Base-by-base conservation (phyloP, 2,329 filamentous ascomycete genomes). In the Blumeria graminis region DNA sequence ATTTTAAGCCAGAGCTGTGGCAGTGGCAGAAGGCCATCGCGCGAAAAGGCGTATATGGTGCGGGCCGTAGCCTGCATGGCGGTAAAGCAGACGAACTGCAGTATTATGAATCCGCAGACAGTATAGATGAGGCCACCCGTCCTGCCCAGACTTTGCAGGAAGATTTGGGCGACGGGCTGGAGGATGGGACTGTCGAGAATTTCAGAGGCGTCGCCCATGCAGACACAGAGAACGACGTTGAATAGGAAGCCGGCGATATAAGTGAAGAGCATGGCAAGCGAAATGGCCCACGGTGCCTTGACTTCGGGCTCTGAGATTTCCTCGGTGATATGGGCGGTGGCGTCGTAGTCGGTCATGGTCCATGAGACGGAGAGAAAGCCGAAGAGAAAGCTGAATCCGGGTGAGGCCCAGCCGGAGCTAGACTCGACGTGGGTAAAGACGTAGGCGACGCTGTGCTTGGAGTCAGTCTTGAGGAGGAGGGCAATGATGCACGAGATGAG, bases 1-100 rank as follows among this genome's bases (percentile, higher is more conserved):
- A 81, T 76, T 16, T 69, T 65, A 3, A 76, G 73, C 46, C 80
- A 77, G 74, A 76, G 78, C 36, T 70, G 62, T 1, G 76, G 78
- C 65, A 74, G 78, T 0, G 77, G 77, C 2, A 80, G 68, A 18
- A 80, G 75, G 38, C 76, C 76, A 61, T 81, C 77, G 50, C 77
- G 72, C 33, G 77, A 77, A 3, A 81, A 76, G 45, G 77, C 77
- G 63, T 78, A 80, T 60, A 81, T 76, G 1, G 58, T 66, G 61
- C 55, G 67, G 65, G 63, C 72, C 67, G 65, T 75, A 69, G 64
- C 69, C 73, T 65, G 70, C 61, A 76, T 74, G 55, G 75, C 75
- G 8, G 76, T 76, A 65, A 77, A 76, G 68, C 73, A 76, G 57
- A 77, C 73, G 62, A 77, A 77, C 64, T 77, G 75, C 66, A 78